These are phyloP conservation scores for Macrocybe gigantea DNA, from an alignment of 768 basidiomycete species.

Conservation along the genomic window DNA sequence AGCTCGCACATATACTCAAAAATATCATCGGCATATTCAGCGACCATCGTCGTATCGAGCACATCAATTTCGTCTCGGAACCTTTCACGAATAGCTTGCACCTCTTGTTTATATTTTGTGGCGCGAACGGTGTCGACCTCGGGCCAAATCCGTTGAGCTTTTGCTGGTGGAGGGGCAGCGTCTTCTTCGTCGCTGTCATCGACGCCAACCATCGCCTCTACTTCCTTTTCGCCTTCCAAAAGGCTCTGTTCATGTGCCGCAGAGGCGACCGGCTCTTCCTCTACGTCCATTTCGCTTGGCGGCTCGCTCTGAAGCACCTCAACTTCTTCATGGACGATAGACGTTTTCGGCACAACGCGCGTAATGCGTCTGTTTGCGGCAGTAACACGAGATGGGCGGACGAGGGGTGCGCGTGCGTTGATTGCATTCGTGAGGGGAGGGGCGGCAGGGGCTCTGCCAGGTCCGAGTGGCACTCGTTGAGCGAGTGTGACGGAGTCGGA, in stretches of 20 bases:
- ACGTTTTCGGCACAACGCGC: conserved; percentile 36
- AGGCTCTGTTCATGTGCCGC: conserved; percentile 36
- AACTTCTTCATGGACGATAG: conserved; percentile 35
- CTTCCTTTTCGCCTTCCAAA: conserved; percentile 46
- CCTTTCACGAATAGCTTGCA: conserved; percentile 66
- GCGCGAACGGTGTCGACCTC: conserved; percentile 60
- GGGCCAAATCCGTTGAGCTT: conserved; percentile 63
- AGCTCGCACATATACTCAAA: conserved; percentile 93
- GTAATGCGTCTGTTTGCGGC: conserved; percentile 31
- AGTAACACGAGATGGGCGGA: conserved; percentile 23
- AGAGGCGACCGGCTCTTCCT: conserved; percentile 32
- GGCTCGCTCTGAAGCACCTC: conserved; percentile 27
- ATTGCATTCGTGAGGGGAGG: conserved; percentile 36
- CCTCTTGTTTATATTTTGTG: conserved; percentile 49
- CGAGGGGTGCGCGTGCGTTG: conserved; percentile 28
- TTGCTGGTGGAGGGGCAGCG: conserved; percentile 23
- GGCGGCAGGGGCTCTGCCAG: conserved; percentile 41
- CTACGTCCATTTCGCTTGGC: conserved; percentile 62
- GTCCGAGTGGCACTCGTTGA: conserved; percentile 68
- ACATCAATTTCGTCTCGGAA: conserved; percentile 65
- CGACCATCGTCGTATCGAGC: conserved; percentile 91
- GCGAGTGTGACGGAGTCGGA: conserved; percentile 58
- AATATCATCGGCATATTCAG: conserved; percentile 98
- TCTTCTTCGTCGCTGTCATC: conserved; percentile 40
- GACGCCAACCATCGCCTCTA: conserved; percentile 58